phyloP scores from a whole-genome alignment of 2,329 filamentous ascomycete genomes.

The Xenoacremonium recifei region DNA sequence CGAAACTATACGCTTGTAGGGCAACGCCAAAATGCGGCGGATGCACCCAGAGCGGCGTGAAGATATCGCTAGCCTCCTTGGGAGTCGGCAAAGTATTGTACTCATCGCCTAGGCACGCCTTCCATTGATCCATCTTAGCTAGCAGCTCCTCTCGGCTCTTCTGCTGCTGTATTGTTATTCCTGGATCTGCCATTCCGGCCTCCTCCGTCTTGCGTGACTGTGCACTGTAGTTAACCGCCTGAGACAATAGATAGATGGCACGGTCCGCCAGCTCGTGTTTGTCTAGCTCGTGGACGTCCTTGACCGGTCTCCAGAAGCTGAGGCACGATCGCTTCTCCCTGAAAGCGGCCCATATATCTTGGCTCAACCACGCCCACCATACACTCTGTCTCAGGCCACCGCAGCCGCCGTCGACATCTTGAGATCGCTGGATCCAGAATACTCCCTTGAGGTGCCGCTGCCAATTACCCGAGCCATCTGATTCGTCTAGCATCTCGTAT shows the following conservation, averaged over 20 bases:
- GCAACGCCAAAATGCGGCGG: constrained; percentile 39
- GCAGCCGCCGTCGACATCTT: constrained; percentile 58
- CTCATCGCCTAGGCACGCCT: constrained; percentile 30
- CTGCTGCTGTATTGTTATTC: constrained; percentile 10
- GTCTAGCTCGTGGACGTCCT: constrained; percentile 45
- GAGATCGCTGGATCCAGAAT: constrained; percentile 64
- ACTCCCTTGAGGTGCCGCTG: constrained; percentile 62
- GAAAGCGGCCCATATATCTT: constrained; percentile 65
- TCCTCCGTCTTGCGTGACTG: neutral
- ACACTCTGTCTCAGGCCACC: constrained; percentile 55
- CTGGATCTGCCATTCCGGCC: neutral
- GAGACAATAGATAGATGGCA: constrained; percentile 53
- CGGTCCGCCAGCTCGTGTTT: constrained; percentile 53
- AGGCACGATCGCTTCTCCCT: constrained; percentile 54
- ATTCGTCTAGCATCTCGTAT: constrained; percentile 64
- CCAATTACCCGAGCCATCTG: constrained; percentile 47
- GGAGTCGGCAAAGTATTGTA: constrained; percentile 40
- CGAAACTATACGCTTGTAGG: constrained; percentile 15
- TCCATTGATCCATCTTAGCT: constrained; percentile 30
- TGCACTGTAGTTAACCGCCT: constrained; percentile 55
- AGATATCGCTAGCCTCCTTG: constrained; percentile 24
- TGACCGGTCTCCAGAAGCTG: constrained; percentile 57
- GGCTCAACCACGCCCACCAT: constrained; percentile 67
- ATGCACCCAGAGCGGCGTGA: constrained; percentile 48
- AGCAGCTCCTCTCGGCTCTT: constrained; percentile 19